A percentile compares a stretch with the other conserved stretches of the same genome.
These are phyloP conservation scores for Pleurotus platypus DNA, from an alignment of 768 basidiomycete genomes.

Conservation along the genomic window DNA sequence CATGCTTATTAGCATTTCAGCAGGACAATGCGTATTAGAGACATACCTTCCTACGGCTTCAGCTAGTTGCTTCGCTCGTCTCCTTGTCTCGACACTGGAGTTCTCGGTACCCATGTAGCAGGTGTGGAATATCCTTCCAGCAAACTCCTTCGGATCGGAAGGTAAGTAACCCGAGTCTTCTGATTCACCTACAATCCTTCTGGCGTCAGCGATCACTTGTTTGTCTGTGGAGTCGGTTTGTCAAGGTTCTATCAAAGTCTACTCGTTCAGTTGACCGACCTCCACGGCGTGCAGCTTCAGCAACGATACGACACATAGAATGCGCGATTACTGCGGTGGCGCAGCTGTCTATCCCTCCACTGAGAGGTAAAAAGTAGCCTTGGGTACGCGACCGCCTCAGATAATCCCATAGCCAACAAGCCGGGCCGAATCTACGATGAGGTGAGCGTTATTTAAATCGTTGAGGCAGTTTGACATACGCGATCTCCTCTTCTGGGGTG, in stretches of 20 bases:
- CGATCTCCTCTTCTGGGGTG: slow-evolving; percentile 93
- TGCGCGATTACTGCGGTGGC: slow-evolving; percentile 94
- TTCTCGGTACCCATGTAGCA: slow-evolving; percentile 99
- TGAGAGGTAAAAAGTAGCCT: slow-evolving; percentile 93
- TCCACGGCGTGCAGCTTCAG: slow-evolving; percentile 68
- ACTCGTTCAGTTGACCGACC: slow-evolving; percentile 41
- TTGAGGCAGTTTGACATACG: slow-evolving; percentile 51
- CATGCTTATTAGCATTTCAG: too few relatives aligned
- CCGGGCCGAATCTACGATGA: slow-evolving; percentile 80
- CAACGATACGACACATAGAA: slow-evolving; percentile 93
- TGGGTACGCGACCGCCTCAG: slow-evolving; percentile 89
- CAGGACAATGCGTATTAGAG: background rate
- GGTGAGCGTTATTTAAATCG: background rate
- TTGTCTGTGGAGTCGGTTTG: slow-evolving; percentile 40
- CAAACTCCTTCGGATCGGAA: slow-evolving; percentile 83
- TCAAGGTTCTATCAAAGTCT: background rate
- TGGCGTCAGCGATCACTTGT: slow-evolving; percentile 88
- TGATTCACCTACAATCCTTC: slow-evolving; percentile 83
- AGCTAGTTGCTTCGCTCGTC: slow-evolving; percentile 82
- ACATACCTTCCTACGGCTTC: slow-evolving; percentile 85
- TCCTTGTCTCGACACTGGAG: slow-evolving; percentile 82
- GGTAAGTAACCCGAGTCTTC: slow-evolving; percentile 82
- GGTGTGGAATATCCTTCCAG: slow-evolving; percentile 87
- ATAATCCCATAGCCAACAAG: slow-evolving; percentile 99
- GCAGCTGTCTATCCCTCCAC: slow-evolving; percentile 96